phyloP scores from a whole-genome alignment of 371 early-diverging fungal genomes.

The Mucor ambiguus region DNA sequence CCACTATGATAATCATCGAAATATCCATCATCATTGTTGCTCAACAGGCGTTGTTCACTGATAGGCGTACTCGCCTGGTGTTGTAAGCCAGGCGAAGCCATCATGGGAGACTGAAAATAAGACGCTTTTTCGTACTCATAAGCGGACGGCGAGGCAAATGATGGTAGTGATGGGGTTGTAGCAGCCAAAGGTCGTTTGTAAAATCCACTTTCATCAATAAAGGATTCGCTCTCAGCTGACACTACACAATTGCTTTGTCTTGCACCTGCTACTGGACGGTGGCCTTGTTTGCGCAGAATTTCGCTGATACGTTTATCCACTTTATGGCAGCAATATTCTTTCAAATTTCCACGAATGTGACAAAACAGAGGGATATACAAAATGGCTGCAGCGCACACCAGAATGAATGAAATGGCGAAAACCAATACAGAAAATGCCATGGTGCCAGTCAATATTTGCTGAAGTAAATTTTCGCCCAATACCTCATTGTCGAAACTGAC shows the following conservation, averaged over 20 bases:
- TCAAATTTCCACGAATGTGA: conserved; percentile 85
- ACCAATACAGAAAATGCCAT: conserved; percentile 46
- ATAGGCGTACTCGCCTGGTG: neutral
- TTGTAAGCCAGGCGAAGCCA: neutral
- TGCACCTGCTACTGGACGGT: neutral
- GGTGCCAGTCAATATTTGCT: conserved; percentile 43
- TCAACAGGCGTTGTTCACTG: neutral
- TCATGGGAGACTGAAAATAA: neutral
- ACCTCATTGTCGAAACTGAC: conserved; percentile 27
- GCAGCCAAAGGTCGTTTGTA: conserved; percentile 1
- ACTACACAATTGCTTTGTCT: neutral
- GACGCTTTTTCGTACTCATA: neutral
- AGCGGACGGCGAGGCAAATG: neutral
- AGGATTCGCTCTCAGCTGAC: neutral
- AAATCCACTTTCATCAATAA: neutral
- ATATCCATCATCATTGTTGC: neutral
- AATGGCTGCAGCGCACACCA: conserved; percentile 64
- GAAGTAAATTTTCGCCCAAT: conserved; percentile 26
- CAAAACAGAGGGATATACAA: conserved; percentile 83
- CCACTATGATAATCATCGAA: neutral
- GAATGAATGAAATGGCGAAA: conserved; percentile 55
- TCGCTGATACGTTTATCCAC: conserved; percentile 74
- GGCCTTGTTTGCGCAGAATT: conserved; percentile 18
- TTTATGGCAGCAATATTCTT: conserved; percentile 91
- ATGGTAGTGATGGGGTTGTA: neutral